Conservation (phyloP, 805 yeast species). For the Naumovozyma baii region DNA sequence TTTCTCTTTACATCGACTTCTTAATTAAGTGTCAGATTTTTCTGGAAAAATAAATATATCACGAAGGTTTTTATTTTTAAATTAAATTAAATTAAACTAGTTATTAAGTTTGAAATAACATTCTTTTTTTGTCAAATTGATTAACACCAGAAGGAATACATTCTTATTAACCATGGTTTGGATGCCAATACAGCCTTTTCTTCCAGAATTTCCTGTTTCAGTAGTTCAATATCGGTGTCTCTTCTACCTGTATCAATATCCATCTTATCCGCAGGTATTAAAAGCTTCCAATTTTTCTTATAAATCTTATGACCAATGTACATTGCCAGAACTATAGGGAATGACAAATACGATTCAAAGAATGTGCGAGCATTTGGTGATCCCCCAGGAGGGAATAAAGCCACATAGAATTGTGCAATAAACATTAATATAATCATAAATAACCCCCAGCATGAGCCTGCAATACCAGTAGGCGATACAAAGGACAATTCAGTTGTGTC, state of each 20-base stretch:
- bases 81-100: too few species aligned
- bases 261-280: constrained; percentile 39
- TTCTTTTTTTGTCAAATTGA: too few species aligned
- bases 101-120: too few species aligned
- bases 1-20: too few species aligned
- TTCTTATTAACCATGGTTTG: constrained; percentile 41
- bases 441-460: constrained; percentile 58
- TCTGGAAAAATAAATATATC: too few species aligned
- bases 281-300: constrained; percentile 34
- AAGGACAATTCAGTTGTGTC: constrained; percentile 57
- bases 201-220: constrained; percentile 44
- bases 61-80: too few species aligned
- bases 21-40: too few species aligned
- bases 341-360: constrained; percentile 57
- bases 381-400: constrained; percentile 56
- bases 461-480: constrained; percentile 55
- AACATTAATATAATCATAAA: constrained; percentile 50
- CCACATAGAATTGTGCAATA: constrained; percentile 75
- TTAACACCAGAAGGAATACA: constrained; percentile 41
- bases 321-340: constrained; percentile 50
- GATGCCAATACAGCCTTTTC: constrained; percentile 36
- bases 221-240: constrained; percentile 43
- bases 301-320: constrained; percentile 51
- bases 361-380: constrained; percentile 46
- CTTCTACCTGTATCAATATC: constrained; percentile 59